Base-by-base conservation (phyloP, 768 basidiomycete genomes). In the Dacryopinax primogenitus region DNA sequence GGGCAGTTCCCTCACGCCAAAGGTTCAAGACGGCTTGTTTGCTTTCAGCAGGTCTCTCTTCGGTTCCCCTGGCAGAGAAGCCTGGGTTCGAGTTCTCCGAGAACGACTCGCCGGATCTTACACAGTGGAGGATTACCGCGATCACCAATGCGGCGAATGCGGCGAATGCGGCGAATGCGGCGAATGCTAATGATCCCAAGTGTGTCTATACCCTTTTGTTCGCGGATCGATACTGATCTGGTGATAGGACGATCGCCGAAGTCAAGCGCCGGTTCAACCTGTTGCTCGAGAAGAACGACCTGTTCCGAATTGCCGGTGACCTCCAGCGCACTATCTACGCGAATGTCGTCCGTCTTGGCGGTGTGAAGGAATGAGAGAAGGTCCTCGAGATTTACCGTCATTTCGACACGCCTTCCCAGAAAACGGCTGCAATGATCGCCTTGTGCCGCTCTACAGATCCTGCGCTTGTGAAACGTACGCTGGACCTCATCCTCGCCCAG, bases 241-340 rank as follows among this genome's bases (percentile, higher is more conserved):
- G 23, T 82, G 92, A 1, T 71, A 93, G 89, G 58, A 87, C 89
- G 21, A 74, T 95, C 68, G 77, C 81, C 58, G 88, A 91, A 71
- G 77, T 95, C 62, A 77, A 79, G 69, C 75, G 76, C 28, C 85
- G 90, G 64, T 97, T 96, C 78, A 76, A 78, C 35, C 76, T 82
- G 30, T 91, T 85, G 72, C 73, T 87, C 70, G 79, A 83, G 66
- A 88, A 84, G 15, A 83, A 83, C 9, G 88, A 95, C 71, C 83
- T 86, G 69, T 86, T 85, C 0, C 78, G 75, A 63, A 90, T 98
- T 68, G 90, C 91, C 7, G 81, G 84, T 32, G 94, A 97, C 76
- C 75, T 98, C 58, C 81, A 87, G 69, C 71, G 78, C 33, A 75
- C 79, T 39, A 83, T 83, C 41, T 65, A 37, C 65, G 35, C 66